Evolutionary conservation across 257 asterid genomes (phyloP).

Genomic region (Solanum neorickii): DNA sequence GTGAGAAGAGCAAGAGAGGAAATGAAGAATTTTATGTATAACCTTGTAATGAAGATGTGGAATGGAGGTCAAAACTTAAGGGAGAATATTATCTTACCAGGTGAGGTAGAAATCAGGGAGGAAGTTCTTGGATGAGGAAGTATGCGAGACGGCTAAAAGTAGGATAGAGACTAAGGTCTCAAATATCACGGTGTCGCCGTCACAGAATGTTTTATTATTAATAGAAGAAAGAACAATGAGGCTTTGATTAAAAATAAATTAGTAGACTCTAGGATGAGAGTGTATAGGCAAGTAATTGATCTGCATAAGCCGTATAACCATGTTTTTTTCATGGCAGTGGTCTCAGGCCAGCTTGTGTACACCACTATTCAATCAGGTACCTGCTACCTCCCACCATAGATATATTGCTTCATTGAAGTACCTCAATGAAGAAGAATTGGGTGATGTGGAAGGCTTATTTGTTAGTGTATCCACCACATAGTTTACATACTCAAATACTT

Average conservation of each 20-base stretch:
- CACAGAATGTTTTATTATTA: background rate
- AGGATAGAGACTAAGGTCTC: background rate
- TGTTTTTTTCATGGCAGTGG: background rate
- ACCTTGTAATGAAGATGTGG: background rate
- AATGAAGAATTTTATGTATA: background rate
- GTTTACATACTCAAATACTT: background rate
- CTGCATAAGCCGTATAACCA: background rate
- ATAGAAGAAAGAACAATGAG: background rate
- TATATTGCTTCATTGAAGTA: background rate
- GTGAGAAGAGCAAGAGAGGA: background rate
- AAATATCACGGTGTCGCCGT: background rate
- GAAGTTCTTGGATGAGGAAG: background rate
- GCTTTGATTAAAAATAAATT: background rate
- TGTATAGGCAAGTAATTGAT: background rate
- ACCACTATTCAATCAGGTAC: background rate
- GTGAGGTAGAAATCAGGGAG: background rate
- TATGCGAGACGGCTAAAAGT: background rate
- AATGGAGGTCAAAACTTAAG: background rate
- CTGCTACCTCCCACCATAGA: background rate
- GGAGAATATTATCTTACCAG: background rate
- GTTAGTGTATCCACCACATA: background rate
- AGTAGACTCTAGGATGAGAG: background rate
- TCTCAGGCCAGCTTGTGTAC: background rate
- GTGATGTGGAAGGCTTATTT: background rate
- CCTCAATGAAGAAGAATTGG: background rate